These are phyloP conservation scores for Tetrastigma voinierianum DNA, from an alignment of 164 flowering plant genomes.

Conservation along the genomic window DNA sequence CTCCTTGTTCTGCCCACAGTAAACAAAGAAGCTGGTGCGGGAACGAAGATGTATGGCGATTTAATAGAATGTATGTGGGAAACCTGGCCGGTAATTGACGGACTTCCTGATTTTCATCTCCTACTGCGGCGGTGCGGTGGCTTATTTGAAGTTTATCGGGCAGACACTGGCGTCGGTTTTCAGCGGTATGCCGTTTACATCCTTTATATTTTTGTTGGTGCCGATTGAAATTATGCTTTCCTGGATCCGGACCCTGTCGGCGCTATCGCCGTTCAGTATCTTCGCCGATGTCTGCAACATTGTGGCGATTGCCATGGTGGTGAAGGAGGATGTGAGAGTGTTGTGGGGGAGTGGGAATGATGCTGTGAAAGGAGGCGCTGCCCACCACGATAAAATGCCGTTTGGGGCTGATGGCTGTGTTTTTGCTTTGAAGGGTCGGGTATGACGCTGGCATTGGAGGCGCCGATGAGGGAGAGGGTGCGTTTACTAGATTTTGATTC, in stretches of 20 bases:
- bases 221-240: slow-evolving; percentile 30
- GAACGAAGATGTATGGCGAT: slow-evolving; percentile 28
- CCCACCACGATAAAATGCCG: slow-evolving; percentile 22
- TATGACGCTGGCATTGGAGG: slow-evolving; percentile 34
- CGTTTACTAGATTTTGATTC: slow-evolving; percentile 22
- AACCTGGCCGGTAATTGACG: slow-evolving; percentile 21
- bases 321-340: slow-evolving; percentile 26
- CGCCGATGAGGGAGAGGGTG: slow-evolving; percentile 26
- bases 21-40: slow-evolving; percentile 23
- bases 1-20: slow-evolving; percentile 12
- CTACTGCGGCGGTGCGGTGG: slow-evolving; percentile 33
- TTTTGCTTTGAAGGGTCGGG: slow-evolving; percentile 42
- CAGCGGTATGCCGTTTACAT: slow-evolving; percentile 3
- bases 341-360: slow-evolving; percentile 14
- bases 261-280: slow-evolving; percentile 34
- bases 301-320: slow-evolving; percentile 28
- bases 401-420: slow-evolving; percentile 41
- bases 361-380: slow-evolving; percentile 22
- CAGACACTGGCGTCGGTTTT: slow-evolving; percentile 33
- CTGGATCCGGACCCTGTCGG: slow-evolving; percentile 23
- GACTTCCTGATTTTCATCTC: slow-evolving; percentile 27
- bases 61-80: slow-evolving; percentile 25
- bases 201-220: slow-evolving; percentile 23
- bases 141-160: slow-evolving; percentile 34
- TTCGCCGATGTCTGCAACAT: slow-evolving; percentile 33